phyloP scores from a whole-genome alignment of 345 rosid genomes.

The Lepidium sativum region DNA sequence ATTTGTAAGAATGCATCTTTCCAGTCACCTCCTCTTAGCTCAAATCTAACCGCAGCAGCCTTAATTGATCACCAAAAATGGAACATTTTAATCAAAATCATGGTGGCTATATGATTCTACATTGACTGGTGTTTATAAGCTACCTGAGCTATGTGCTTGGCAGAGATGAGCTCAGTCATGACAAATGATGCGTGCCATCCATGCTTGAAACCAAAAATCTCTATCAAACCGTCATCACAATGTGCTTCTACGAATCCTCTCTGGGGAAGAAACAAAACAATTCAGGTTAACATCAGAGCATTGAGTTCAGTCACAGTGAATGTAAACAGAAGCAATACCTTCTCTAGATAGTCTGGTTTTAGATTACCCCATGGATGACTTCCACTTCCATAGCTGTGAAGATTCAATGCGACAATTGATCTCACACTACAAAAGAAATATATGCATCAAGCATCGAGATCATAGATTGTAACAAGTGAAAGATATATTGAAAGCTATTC shows the following conservation, averaged over 20 bases:
- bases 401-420: slow-evolving; percentile 27
- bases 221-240: too few relatives aligned
- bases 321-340: slow-evolving; percentile 20
- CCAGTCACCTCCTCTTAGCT: too few relatives aligned
- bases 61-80: too few relatives aligned
- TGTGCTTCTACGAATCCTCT: too few relatives aligned
- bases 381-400: slow-evolving; percentile 28
- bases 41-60: too few relatives aligned
- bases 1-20: too few relatives aligned
- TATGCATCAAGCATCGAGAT: background rate
- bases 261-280: too few relatives aligned
- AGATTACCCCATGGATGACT: slow-evolving; percentile 28
- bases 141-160: slow-evolving; percentile 98
- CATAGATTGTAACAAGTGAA: background rate
- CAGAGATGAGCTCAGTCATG: slow-evolving; percentile 95
- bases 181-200: slow-evolving; percentile 97
- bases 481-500: background rate
- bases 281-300: too few relatives aligned
- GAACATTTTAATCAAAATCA: too few relatives aligned
- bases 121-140: background rate
- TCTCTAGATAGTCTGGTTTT: slow-evolving; percentile 29
- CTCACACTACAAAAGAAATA: slow-evolving; percentile 12
- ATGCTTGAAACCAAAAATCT: too few relatives aligned
- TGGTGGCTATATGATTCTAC: background rate
- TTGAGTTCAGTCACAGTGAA: too few relatives aligned